Evolutionary conservation across 768 basidiomycete species (phyloP).

Genomic region (Boletus subcaerulescens): DNA sequence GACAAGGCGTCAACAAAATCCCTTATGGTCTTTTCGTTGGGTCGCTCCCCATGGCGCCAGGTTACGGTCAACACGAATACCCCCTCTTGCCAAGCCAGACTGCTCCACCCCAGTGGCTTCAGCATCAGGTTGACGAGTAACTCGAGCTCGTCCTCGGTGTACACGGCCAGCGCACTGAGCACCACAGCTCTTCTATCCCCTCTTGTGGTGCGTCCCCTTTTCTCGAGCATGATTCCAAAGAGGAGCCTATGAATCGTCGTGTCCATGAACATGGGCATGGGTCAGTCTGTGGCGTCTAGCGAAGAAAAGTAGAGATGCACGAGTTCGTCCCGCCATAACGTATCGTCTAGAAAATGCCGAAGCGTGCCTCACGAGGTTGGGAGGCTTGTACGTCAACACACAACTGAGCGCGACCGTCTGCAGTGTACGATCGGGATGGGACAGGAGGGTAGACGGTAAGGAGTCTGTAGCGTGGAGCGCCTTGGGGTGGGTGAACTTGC

Average conservation of each 20-base stretch:
- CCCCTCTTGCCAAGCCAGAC: conserved; percentile 20
- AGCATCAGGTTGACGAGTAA: conserved; percentile 88
- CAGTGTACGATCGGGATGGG: conserved; percentile 78
- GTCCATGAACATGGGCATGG: conserved; percentile 63
- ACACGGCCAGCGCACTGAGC: conserved; percentile 65
- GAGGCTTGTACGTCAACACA: conserved; percentile 76
- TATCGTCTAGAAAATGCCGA: conserved; percentile 73
- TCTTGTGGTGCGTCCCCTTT: conserved; percentile 63
- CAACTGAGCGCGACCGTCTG: conserved; percentile 77
- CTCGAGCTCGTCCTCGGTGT: conserved; percentile 67
- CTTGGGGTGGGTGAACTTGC: conserved; percentile 93
- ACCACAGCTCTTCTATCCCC: conserved; percentile 72
- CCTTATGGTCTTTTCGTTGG: too few relatives aligned
- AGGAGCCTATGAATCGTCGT: conserved; percentile 71
- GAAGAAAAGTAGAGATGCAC: conserved; percentile 63
- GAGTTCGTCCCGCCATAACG: conserved; percentile 86
- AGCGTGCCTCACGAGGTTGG: conserved; percentile 51
- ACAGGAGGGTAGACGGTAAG: conserved; percentile 72
- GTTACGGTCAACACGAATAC: conserved; percentile 26
- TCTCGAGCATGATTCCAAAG: conserved; percentile 87
- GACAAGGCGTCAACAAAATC: too few relatives aligned
- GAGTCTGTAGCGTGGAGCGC: conserved; percentile 73
- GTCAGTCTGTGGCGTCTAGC: conserved; percentile 54
- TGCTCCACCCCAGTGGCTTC: conserved; percentile 52
- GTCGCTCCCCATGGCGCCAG: neutral